These are phyloP conservation scores for Ciborinia camelliae DNA, from an alignment of 2,329 filamentous ascomycete genomes.

Conservation along the genomic window DNA sequence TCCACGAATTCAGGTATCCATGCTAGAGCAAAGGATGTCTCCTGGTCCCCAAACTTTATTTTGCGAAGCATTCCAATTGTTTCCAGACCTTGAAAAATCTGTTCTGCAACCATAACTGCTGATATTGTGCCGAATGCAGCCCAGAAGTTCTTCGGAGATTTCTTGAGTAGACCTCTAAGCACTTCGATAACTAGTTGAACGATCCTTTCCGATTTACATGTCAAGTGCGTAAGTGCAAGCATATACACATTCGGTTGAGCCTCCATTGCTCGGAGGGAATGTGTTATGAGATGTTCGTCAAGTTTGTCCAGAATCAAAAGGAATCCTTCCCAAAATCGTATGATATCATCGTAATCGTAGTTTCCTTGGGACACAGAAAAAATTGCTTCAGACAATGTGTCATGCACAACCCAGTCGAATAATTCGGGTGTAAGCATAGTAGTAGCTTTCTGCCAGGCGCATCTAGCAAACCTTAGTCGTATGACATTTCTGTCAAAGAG, in stretches of 20 bases:
- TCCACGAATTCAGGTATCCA: conserved; percentile 78
- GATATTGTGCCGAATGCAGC: conserved; percentile 79
- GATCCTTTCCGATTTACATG: conserved; percentile 50
- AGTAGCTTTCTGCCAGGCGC: conserved; percentile 63
- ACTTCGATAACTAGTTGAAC: conserved; percentile 68
- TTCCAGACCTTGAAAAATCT: conserved; percentile 71
- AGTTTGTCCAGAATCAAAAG: conserved; percentile 70
- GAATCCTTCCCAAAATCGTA: conserved; percentile 77
- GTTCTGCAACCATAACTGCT: conserved; percentile 76
- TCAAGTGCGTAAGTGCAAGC: conserved; percentile 55
- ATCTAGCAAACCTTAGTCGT: conserved; percentile 62
- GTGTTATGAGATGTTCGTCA: conserved; percentile 69
- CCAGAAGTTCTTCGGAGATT: conserved; percentile 80
- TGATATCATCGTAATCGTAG: conserved; percentile 51
- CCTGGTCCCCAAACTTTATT: conserved; percentile 52
- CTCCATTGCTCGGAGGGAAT: conserved; percentile 76
- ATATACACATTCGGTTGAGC: conserved; percentile 69
- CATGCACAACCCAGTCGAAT: conserved; percentile 84
- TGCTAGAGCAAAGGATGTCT: conserved; percentile 60
- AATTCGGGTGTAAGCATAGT: conserved; percentile 61
- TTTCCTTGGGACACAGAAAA: conserved; percentile 54
- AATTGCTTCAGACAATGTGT: conserved; percentile 66
- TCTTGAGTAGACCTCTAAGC: conserved; percentile 68
- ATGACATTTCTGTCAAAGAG: conserved; percentile 69
- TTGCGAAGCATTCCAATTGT: conserved; percentile 60